These are phyloP conservation scores for Lotus japonicus DNA, from an alignment of 306 rosid genomes.

Conservation along the genomic window DNA sequence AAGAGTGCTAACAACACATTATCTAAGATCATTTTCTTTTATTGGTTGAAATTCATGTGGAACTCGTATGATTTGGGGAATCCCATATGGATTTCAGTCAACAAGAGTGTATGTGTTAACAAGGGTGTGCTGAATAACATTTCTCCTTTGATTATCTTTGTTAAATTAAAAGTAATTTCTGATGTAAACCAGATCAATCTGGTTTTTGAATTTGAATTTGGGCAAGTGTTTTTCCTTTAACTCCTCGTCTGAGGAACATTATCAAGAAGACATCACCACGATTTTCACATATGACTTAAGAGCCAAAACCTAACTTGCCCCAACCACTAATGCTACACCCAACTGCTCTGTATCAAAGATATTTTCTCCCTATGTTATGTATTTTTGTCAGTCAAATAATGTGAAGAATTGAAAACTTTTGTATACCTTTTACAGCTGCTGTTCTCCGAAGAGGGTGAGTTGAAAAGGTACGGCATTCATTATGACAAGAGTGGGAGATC, in stretches of 20 bases:
- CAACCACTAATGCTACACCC: background rate
- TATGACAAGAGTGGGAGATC: slow-evolving; percentile 61
- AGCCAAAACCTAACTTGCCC: background rate
- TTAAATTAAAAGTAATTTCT: background rate
- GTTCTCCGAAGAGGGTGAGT: slow-evolving; percentile 51
- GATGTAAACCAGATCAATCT: background rate
- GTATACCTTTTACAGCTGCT: slow-evolving; percentile 37
- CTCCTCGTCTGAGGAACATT: background rate
- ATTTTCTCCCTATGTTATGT: background rate
- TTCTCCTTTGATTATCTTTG: background rate
- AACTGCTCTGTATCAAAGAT: background rate
- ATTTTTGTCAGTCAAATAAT: background rate
- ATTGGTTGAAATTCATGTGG: too few species aligned
- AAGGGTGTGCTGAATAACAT: too few species aligned
- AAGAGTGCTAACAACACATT: too few species aligned
- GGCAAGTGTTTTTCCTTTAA: background rate
- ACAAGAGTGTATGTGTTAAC: too few species aligned
- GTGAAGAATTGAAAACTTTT: slow-evolving; percentile 1
- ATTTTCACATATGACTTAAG: background rate
- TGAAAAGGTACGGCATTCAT: slow-evolving; percentile 44
- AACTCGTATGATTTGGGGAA: too few species aligned
- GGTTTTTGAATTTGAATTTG: background rate
- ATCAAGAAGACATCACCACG: background rate
- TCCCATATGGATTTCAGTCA: too few species aligned
- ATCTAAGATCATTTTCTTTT: too few species aligned